Percentiles rank a stretch among this genome's conserved stretches.
Evolutionary conservation across 148 eudicot genomes (phyloP).

Genomic region (Nepenthes mirabilis): DNA sequence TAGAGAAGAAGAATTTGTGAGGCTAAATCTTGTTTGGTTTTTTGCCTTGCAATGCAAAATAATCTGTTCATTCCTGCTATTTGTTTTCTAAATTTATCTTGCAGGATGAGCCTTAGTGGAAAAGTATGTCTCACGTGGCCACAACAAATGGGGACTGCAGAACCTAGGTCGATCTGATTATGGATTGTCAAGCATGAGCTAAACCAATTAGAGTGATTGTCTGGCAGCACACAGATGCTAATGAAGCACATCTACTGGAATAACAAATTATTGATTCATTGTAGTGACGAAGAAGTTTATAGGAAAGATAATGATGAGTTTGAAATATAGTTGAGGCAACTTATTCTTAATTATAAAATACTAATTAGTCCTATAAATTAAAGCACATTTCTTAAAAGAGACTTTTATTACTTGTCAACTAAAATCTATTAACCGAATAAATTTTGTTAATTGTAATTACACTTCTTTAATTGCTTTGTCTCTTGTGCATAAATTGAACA

Average conservation of each 20-base stretch:
- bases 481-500: too few relatives aligned
- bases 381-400: too few relatives aligned
- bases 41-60: too few relatives aligned
- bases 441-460: too few relatives aligned
- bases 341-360: constrained; percentile 86
- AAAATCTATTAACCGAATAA: too few relatives aligned
- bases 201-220: constrained; percentile 68
- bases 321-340: constrained; percentile 93
- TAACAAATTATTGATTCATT: constrained; percentile 64
- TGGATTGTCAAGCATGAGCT: constrained; percentile 72
- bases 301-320: constrained; percentile 81
- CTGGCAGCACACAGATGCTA: constrained; percentile 54
- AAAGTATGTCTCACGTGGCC: constrained; percentile 24
- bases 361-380: constrained; percentile 45
- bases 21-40: too few relatives aligned
- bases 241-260: constrained; percentile 52
- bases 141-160: constrained; percentile 29
- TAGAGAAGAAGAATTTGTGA: too few relatives aligned
- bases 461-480: too few relatives aligned
- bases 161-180: constrained; percentile 72
- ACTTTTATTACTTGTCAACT: too few relatives aligned
- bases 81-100: constrained; percentile 12
- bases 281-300: constrained; percentile 62
- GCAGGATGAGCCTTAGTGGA: constrained; percentile 45
- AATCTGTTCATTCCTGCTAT: background rate